Percentiles rank a stretch among this genome's conserved stretches.
Evolutionary conservation across 1,284 basidiomycete species (phyloP).

Genomic region (Pseudozyma tsukubaensis): DNA sequence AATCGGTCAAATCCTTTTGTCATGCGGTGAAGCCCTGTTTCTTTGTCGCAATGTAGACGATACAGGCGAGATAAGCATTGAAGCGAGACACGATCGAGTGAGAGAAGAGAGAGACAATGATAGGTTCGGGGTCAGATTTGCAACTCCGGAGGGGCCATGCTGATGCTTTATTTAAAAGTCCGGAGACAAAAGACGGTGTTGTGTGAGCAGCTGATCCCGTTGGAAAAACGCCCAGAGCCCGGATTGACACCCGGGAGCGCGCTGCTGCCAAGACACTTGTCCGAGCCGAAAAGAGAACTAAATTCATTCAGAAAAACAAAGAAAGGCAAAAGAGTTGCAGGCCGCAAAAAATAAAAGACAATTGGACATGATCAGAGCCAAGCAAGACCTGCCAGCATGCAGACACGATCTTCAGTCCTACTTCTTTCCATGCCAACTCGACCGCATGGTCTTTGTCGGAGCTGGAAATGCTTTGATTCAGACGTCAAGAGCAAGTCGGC

Average conservation of each 20-base stretch:
- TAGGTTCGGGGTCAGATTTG: not conserved
- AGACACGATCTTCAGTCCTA: no score
- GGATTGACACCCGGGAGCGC: constrained; percentile 8
- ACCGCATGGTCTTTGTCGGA: no score
- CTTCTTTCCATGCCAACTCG: no score
- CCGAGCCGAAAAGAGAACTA: not conserved
- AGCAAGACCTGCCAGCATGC: no score
- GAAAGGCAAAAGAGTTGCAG: no score
- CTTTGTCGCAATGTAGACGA: not conserved
- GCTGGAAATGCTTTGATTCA: no score
- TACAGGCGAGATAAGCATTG: no score
- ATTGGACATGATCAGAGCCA: no score
- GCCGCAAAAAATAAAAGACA: no score
- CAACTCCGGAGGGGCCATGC: not conserved
- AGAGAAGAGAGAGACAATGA: not conserved
- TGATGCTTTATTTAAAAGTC: not conserved
- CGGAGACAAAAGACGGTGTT: not conserved
- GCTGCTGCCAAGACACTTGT: not conserved
- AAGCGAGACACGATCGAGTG: no score
- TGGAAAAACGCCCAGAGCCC: constrained; percentile 6
- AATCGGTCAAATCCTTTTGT: not conserved
- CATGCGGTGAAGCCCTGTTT: not conserved
- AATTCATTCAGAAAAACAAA: not conserved
- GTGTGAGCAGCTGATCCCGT: not conserved
- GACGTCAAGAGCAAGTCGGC: not conserved